Evolutionary conservation across 495 filamentous ascomycete species (phyloP).

Genomic region (Usnea hakonensis): DNA sequence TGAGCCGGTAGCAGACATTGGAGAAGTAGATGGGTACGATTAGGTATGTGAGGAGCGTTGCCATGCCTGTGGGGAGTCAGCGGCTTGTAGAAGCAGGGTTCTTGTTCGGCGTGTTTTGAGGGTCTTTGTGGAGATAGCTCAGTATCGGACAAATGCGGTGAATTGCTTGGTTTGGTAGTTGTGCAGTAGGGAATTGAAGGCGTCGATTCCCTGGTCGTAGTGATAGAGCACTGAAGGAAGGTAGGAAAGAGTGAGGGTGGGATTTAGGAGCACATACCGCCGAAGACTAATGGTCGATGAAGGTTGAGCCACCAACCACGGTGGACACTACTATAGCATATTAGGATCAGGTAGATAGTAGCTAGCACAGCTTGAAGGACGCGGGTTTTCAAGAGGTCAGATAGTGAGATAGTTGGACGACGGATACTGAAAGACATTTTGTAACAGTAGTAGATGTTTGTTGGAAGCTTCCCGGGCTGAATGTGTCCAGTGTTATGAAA

Average conservation of each 20-base stretch:
- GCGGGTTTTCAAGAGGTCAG: constrained; percentile 6
- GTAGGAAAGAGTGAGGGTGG: neutral
- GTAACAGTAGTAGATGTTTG: neutral
- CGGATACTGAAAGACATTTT: neutral
- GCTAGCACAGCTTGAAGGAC: constrained; percentile 13
- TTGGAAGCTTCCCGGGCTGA: neutral
- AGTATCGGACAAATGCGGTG: neutral
- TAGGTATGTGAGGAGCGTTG: neutral
- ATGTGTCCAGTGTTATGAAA: neutral
- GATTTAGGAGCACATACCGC: constrained; percentile 6
- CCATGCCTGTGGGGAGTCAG: neutral
- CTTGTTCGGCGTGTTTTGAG: neutral
- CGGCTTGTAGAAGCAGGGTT: neutral
- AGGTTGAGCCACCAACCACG: constrained; percentile 20
- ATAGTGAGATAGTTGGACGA: neutral
- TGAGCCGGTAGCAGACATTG: no score
- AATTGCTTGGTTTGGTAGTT: neutral
- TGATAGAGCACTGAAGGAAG: neutral
- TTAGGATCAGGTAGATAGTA: constrained; percentile 10
- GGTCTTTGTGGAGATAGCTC: neutral
- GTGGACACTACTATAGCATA: constrained; percentile 7
- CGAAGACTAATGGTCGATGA: constrained; percentile 8
- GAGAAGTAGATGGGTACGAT: constrained; percentile 1
- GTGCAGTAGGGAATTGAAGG: neutral
- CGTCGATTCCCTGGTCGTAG: neutral